Evolutionary conservation across 1,139 yeast genomes (phyloP), one percentile per base, ranked within the genome.

Genomic region (Suhomyces guaymorum): DNA sequence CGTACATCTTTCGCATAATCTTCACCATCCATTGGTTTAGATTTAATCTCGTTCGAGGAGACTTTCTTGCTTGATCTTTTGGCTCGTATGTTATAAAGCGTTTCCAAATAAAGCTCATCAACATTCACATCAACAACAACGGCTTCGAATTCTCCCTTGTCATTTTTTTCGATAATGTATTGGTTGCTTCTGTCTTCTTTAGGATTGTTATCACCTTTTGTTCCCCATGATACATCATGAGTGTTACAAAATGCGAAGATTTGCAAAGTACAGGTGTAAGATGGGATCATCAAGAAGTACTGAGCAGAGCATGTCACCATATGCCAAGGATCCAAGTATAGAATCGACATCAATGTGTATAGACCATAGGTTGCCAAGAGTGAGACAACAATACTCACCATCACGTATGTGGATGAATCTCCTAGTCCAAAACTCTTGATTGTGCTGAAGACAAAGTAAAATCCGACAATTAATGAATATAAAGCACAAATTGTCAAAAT

Each of bases 191-290:
- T 59, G 43, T 70, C 75, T 49, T 79, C 80, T 11, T 80, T 72
- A 31, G 82, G 84, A 45, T 80, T 78, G 46, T 83, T 85, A 43
- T 90, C 96, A 47, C 97, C 97, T 57, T 89, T 89, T 0, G 97
- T 90, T 61, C 97, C 97, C 97, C 97, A 90, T 0, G 96, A 84
- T 34, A 89, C 95, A 69, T 89, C 97, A 63, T 89, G 96, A 4
- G 96, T 88, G 56, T 89, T 89, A 64, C 97, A 89, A 59, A 88
- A 87, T 1, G 97, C 96, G 64, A 87, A 89, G 38, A 89, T 87
- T 60, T 89, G 97, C 43, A 89, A 68, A 1, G 96, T 84, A 62
- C 96, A 87, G 3, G 94, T 82, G 57, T 87, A 89, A 1, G 92
- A 82, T n/a, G 97, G 97, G 37, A 89, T 71, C 72, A 90, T 75